Conservation (phyloP, 2,329 filamentous ascomycete species). For the Microdochium nivale region DNA sequence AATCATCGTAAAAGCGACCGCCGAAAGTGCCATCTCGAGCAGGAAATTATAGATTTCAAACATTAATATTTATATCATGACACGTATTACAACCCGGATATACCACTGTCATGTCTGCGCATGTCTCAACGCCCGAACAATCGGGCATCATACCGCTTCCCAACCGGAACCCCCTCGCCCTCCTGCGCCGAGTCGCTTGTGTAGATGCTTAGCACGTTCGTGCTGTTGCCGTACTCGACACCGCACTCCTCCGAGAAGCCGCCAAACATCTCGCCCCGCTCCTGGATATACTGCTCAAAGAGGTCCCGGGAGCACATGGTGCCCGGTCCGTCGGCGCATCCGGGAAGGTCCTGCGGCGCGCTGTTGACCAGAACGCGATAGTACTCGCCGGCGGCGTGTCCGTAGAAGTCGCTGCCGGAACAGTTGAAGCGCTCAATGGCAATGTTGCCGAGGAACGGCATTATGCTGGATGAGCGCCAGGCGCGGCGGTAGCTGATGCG, state of each 20-base stretch:
- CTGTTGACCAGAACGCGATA: constrained; percentile 36
- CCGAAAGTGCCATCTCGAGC: too few relatives aligned
- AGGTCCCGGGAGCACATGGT: constrained; percentile 30
- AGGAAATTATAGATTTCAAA: too few relatives aligned
- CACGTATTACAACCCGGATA: too few relatives aligned
- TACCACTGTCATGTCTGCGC: too few relatives aligned
- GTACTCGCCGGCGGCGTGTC: constrained; percentile 42
- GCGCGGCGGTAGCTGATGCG: constrained; percentile 53
- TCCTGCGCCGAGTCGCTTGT: constrained; percentile 8
- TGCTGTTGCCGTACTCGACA: constrained; percentile 23
- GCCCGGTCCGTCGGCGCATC: constrained; percentile 33
- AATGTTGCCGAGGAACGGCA: constrained; percentile 59
- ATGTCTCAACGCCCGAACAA: background rate
- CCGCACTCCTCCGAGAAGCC: constrained; percentile 31
- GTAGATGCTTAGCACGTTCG: constrained; percentile 25
- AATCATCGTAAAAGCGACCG: too few relatives aligned
- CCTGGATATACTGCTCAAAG: constrained; percentile 29
- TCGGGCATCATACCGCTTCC: constrained; percentile 9
- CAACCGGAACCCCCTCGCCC: constrained; percentile 17
- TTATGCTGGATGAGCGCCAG: constrained; percentile 54
- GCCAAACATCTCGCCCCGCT: constrained; percentile 25
- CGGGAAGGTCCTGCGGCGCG: constrained; percentile 30
- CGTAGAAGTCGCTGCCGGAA: constrained; percentile 33
- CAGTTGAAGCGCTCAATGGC: constrained; percentile 59
- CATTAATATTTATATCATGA: too few relatives aligned